Base-by-base conservation (phyloP, 192 early-diverging fungal species). In the Entophlyctis luteolus region DNA sequence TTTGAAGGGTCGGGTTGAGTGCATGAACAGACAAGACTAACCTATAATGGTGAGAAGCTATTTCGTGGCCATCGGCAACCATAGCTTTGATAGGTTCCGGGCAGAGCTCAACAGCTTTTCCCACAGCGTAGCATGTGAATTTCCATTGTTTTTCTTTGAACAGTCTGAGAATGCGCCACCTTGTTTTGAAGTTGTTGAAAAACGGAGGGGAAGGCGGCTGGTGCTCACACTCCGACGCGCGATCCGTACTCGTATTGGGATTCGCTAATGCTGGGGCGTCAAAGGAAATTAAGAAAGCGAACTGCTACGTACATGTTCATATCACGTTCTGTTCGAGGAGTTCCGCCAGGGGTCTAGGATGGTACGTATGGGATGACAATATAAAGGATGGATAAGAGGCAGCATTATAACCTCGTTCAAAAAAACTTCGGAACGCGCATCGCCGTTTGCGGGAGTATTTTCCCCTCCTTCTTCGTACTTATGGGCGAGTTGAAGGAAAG, bases 181-280 rank as follows among this genome's bases (percentile, higher is more conserved):
- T 57, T 14, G 27, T 12, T n/a, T 18, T 5, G 10, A 56, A 14
- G 5, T 16, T 27, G 4, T 1, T 20, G 29, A 14, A 53, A 53
- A 20, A 20, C 0, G 29, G 55, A 12, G 28, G 8, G 28, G 8
- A 5, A 52, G 18, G 20, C 8, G 49, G 25, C 8, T 6, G 16
- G 8, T 8, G 27, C 49, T 28, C 25, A 57, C 10, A 84, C 74
- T 27, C 82, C 82, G 28, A 53, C 68, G 1, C 82, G 77, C 1
- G 79, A 73, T 18, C 82, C 82, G 58, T 84, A 84, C 49, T 84
- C 82, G 72, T 78, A 84, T 58, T 80, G 75, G 16, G 79, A 76
- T 48, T 79, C 68, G 35, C 37, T 25, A 52, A 45, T 45, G 42
- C 42, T 45, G 10, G n/a, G 42, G n/a, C 10, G n/a, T n/a, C 42